Conservation (phyloP, 106 monocot genomes). For the Dioscorea alata region DNA sequence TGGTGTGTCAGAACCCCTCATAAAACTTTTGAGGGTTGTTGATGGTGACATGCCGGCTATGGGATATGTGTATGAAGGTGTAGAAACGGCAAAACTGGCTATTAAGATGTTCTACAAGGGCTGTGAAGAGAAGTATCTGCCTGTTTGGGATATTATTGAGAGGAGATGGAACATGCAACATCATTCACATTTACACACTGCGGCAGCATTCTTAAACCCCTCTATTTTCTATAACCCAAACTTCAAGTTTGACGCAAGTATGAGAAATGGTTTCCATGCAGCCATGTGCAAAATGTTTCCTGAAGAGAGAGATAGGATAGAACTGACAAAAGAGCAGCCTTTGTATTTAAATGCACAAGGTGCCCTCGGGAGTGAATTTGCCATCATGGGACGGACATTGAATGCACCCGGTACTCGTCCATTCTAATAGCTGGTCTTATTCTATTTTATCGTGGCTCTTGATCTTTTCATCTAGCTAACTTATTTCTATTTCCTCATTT, state of each 20-base stretch:
- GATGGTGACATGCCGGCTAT: constrained; percentile 51
- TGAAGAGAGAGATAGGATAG: constrained; percentile 37
- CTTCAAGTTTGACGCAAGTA: constrained; percentile 37
- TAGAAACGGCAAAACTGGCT: constrained; percentile 35
- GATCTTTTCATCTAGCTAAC: neutral
- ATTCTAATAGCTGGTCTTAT: neutral
- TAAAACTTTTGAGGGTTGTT: constrained; percentile 40
- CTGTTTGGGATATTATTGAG: constrained; percentile 42
- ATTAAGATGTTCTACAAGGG: constrained; percentile 33
- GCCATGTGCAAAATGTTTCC: constrained; percentile 55
- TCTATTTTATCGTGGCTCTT: neutral
- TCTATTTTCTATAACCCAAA: constrained; percentile 26
- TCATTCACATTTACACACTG: constrained; percentile 32
- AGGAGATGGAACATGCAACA: constrained; percentile 34
- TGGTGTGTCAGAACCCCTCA: constrained; percentile 32
- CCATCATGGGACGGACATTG: constrained; percentile 39
- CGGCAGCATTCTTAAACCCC: constrained; percentile 52
- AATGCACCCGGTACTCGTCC: constrained; percentile 32
- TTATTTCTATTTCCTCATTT: neutral
- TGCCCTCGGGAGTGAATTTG: constrained; percentile 44
- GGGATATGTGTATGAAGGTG: constrained; percentile 43
- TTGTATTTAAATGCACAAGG: constrained; percentile 42
- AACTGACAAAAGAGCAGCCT: constrained; percentile 47
- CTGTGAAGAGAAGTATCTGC: constrained; percentile 37
- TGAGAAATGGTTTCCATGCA: constrained; percentile 50